Percentiles rank a stretch among this genome's conserved stretches.
Evolutionary conservation across 139 green algal species (phyloP).

Genomic region (Chlamydomonas urium): DNA sequence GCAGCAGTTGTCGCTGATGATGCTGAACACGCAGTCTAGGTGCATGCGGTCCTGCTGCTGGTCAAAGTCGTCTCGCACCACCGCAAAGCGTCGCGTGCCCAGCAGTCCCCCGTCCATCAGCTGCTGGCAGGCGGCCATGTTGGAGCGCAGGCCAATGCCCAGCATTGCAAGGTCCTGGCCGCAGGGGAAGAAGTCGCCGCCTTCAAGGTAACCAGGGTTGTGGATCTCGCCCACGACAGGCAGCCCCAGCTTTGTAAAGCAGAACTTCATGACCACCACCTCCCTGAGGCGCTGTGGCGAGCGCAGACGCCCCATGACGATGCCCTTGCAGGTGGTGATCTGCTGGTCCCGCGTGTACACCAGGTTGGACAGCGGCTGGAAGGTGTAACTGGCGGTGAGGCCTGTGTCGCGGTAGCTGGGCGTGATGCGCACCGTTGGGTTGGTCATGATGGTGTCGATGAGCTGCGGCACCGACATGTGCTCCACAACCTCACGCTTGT

Average conservation of each 20-base stretch:
- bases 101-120: slow-evolving; percentile 88
- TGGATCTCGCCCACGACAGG: slow-evolving; percentile 69
- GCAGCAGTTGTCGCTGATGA: slow-evolving; percentile 74
- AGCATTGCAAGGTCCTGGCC: slow-evolving; percentile 74
- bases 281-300: slow-evolving; percentile 76
- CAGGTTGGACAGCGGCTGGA: slow-evolving; percentile 90
- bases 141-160: slow-evolving; percentile 88
- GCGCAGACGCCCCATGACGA: slow-evolving; percentile 86
- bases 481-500: slow-evolving; percentile 64
- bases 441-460: slow-evolving; percentile 89
- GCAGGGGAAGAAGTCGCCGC: slow-evolving; percentile 90
- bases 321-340: slow-evolving; percentile 84
- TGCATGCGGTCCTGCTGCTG: slow-evolving; percentile 94
- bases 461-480: slow-evolving; percentile 52
- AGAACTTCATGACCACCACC: slow-evolving; percentile 87
- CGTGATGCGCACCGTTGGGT: slow-evolving; percentile 14
- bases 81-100: slow-evolving; percentile 72
- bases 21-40: slow-evolving; percentile 92
- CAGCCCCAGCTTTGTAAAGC: slow-evolving; percentile 83
- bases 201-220: slow-evolving; percentile 82
- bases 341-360: slow-evolving; percentile 94
- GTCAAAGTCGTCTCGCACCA: slow-evolving; percentile 91
- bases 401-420: slow-evolving; percentile 71
- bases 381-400: slow-evolving; percentile 80
- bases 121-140: slow-evolving; percentile 75